These are phyloP conservation scores for Royoungia palumana DNA, from an alignment of 768 basidiomycete genomes.

Conservation along the genomic window DNA sequence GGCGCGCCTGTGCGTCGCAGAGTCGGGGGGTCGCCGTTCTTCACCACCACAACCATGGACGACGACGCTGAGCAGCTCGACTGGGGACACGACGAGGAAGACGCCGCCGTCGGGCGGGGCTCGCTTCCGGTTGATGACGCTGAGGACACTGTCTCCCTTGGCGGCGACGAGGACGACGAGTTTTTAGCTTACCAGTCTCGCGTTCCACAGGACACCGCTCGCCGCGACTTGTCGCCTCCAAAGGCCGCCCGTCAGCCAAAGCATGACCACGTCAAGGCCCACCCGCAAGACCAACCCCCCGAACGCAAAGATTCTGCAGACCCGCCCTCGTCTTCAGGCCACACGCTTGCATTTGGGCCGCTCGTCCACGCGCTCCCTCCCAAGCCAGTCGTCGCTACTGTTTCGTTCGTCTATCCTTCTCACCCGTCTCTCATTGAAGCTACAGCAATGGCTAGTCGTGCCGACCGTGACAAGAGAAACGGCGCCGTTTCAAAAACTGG, in stretches of 20 bases:
- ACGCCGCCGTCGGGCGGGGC: slow-evolving; percentile 35
- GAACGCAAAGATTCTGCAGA: slow-evolving; percentile 16
- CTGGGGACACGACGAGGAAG: slow-evolving; percentile 59
- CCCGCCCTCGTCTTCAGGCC: slow-evolving; percentile 26
- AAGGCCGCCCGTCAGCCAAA: slow-evolving; percentile 11
- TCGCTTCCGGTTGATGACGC: slow-evolving; percentile 38
- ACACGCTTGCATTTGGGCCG: slow-evolving; percentile 32
- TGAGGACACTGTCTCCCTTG: slow-evolving; percentile 68
- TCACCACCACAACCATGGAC: slow-evolving; percentile 43
- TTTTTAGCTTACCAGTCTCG: slow-evolving; percentile 45
- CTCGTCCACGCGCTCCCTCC: slow-evolving; percentile 67
- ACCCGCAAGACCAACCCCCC: slow-evolving; percentile 4
- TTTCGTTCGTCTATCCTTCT: slow-evolving; percentile 53
- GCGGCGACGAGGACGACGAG: slow-evolving; percentile 68
- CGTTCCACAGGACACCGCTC: slow-evolving; percentile 26
- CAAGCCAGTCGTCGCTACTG: slow-evolving; percentile 53
- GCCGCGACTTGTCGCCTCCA: slow-evolving; percentile 18
- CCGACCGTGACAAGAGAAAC: slow-evolving; percentile 44
- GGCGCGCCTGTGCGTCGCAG: slow-evolving; percentile 2
- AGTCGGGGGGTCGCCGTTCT: slow-evolving; percentile 17
- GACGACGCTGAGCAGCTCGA: slow-evolving; percentile 70
- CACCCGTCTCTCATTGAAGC: slow-evolving; percentile 59
- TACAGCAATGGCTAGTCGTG: slow-evolving; percentile 54
- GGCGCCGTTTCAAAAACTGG: slow-evolving; percentile 26
- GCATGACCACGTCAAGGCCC: slow-evolving; percentile 17